Evolutionary conservation across 2,329 filamentous ascomycete genomes (phyloP).

Genomic region (Exophiala dermatitidis): DNA sequence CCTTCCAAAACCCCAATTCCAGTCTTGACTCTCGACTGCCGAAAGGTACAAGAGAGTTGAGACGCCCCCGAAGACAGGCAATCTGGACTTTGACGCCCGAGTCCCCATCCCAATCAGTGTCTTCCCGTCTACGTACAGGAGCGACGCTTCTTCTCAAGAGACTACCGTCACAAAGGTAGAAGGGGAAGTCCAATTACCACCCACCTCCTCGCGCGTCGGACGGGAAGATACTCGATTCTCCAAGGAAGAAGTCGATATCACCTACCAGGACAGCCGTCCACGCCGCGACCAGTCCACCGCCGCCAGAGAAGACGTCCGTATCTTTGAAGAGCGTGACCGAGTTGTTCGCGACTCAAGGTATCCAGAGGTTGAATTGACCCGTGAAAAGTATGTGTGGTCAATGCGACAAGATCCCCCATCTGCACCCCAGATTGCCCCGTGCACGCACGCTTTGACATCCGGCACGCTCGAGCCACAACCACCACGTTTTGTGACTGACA

Average conservation of each 20-base stretch:
- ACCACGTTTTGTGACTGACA: constrained; percentile 24
- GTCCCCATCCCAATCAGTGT: constrained; percentile 99
- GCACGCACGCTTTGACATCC: constrained; percentile 26
- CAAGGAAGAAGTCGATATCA: constrained; percentile 72
- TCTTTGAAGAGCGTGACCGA: constrained; percentile 33
- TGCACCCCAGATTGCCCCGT: constrained; percentile 24
- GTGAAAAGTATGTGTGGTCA: constrained; percentile 45
- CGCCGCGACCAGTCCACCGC: constrained; percentile 44
- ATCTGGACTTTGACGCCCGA: constrained; percentile 49
- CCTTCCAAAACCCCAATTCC: constrained; percentile 13
- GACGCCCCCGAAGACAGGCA: constrained; percentile 25
- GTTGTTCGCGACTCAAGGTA: constrained; percentile 34
- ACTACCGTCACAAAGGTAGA: constrained; percentile 71
- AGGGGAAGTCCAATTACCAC: constrained; percentile 67
- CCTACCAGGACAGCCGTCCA: constrained; percentile 68
- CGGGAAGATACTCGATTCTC: constrained; percentile 88
- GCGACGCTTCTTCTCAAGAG: constrained; percentile 59
- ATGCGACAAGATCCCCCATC: constrained; percentile 1
- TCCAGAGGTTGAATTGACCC: constrained; percentile 45
- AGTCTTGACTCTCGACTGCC: constrained; percentile 31
- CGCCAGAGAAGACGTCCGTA: constrained; percentile 36
- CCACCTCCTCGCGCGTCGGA: constrained; percentile 74
- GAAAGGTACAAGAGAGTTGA: constrained; percentile 29
- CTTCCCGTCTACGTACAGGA: constrained; percentile 97
- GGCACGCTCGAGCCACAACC: constrained; percentile 1